Base-by-base conservation (phyloP, 2,329 filamentous ascomycete species). In the Thermoascus crustaceus region DNA sequence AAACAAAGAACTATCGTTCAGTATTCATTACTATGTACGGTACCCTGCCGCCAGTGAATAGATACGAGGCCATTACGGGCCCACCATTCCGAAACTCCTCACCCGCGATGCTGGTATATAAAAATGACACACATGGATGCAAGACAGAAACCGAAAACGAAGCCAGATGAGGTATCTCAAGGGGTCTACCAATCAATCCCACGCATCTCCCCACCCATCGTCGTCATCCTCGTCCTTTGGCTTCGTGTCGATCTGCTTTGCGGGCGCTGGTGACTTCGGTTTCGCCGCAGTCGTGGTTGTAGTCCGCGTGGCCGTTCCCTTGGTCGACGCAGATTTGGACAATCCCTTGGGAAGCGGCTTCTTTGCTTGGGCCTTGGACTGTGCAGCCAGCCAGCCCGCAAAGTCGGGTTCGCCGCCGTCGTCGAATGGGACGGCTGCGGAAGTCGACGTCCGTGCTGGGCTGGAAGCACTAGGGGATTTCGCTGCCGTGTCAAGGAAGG, bases 371-470 rank as follows among this genome's bases (percentile, higher is more conserved):
- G 82, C 76, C 43, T 80, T 73, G 4, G 82, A 78, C 56, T 95
- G 86, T 8, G 88, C 87, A 8, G 85, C 87, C 14, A 96, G 63
- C 88, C 91, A 96, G 4, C 87, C 88, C 4, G 87, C 89, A 60
- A 98, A 96, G 58, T 96, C 91, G 0, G 89, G 89, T 58, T 98
- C 89, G 2, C 81, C 80, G 17, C 83, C 79, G 48, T 94, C 87
- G 40, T 89, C 85, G 45, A 82, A 89, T 0, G 80, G 72, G 5
- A 72, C 64, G 19, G 63, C 47, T 19, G 67, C 50, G 5, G 57
- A 34, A 32, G 55, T 51, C 7, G 50, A 41, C 6, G 48, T 40
- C 20, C 57, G 49, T 6, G 53, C 40, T 1, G 56, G 45, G 19
- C 44, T 49, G 10, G 54, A 53, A 4, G 55, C 41, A n/a, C 41